Conservation (phyloP, 768 basidiomycete genomes). For the Calvatia gigantea region DNA sequence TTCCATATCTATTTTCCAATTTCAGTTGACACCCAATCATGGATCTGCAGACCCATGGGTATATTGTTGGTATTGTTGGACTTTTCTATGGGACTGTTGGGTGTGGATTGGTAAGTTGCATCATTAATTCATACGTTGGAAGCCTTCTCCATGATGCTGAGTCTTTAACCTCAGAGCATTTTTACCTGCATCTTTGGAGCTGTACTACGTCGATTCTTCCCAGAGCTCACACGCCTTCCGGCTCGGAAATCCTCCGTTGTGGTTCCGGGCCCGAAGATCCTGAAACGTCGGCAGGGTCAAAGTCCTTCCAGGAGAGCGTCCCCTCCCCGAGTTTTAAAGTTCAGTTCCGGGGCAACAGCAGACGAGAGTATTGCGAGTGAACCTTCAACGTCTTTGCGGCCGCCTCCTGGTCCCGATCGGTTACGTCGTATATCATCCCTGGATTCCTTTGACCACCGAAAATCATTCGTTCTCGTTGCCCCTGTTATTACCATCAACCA, state of each 20-base stretch:
- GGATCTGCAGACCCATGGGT: neutral
- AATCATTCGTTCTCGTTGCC: slow-evolving; percentile 1
- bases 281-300: neutral
- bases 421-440: slow-evolving; percentile 5
- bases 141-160: neutral
- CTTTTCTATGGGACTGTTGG: slow-evolving; percentile 8
- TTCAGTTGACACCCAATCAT: slow-evolving; percentile 2
- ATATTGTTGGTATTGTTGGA: neutral
- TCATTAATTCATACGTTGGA: neutral
- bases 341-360: neutral
- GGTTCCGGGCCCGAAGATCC: neutral
- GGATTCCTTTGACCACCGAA: neutral
- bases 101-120: slow-evolving; percentile 6
- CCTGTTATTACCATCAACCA: slow-evolving; percentile 11
- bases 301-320: neutral
- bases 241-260: neutral
- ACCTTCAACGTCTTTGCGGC: neutral
- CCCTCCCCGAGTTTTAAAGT: neutral
- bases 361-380: neutral
- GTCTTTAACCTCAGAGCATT: neutral
- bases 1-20: neutral
- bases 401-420: neutral
- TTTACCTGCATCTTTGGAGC: slow-evolving; percentile 9
- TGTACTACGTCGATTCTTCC: slow-evolving; percentile 1
- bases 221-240: neutral